Base-by-base conservation (phyloP, 345 rosid genomes). In the Physaria fendleri region DNA sequence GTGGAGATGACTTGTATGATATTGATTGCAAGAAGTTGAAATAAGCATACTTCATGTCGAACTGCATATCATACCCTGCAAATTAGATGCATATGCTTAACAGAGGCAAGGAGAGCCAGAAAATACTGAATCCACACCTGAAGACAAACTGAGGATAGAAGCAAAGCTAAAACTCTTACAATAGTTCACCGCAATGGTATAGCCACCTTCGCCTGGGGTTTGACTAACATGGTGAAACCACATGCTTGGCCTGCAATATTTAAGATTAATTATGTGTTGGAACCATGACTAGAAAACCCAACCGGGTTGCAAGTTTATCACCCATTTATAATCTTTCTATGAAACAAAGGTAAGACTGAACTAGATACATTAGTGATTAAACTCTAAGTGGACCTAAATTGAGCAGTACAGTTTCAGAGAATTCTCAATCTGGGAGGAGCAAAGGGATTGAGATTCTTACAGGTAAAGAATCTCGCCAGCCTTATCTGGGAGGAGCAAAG, bases 201-300 rank as follows among this genome's bases (percentile, higher is more conserved):
- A 76, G 51, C 91, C 95, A 2, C 74, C 52, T 17, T 83, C 85
- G 73, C 78, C 93, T 27, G 90, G 78, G 52, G 59, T 78, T 75
- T 92, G 96, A 38, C 85, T 78, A 35, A 92, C 96, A 72, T 92
- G 93, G 80, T 92, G 96, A 77, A 86, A 92, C 98, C 95, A 86
- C 96, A 88, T 88, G 55, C 98, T 92, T 58, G 95, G 98, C 79
- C 98, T 91, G 76, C 74, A 71, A 59, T 33, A 69, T 54, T 24
- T 27, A n/a, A 59, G 40, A 55, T 44, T 37, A 24, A 16, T 59
- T 64, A 40, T 43, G 50, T 27, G 38, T 13, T 20, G 2, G 15
- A 58, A 53, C 64, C 37, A 60, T 33, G 23, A 56, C 34, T 4
- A 1, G 0, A 10, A 30, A 16, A 16, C n/a, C 40, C 18, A 0